phyloP scores from a whole-genome alignment of 2,329 filamentous ascomycete species.

The Sclerotinia minor region DNA sequence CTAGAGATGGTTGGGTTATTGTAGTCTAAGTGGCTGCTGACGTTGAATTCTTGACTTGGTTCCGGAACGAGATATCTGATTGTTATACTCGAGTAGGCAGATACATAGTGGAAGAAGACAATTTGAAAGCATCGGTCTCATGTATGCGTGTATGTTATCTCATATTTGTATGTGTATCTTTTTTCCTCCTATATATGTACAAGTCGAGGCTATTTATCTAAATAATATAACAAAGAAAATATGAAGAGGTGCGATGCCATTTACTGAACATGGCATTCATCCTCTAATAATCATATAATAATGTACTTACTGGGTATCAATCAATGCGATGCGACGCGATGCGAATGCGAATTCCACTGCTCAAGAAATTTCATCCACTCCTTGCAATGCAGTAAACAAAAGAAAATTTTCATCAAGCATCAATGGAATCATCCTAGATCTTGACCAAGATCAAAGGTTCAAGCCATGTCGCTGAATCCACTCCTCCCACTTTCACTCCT shows the following conservation, averaged over 20 bases:
- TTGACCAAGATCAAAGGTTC: background rate
- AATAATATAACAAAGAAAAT: background rate
- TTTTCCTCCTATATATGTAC: conserved; percentile 1
- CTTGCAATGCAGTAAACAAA: conserved; percentile 20
- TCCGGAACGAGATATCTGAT: background rate
- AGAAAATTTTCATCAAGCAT: conserved; percentile 15
- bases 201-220: background rate
- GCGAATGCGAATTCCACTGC: background rate
- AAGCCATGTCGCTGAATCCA: conserved; percentile 17
- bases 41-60: background rate
- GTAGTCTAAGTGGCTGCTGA: conserved; percentile 21
- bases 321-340: background rate
- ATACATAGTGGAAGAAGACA: too few relatives aligned
- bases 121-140: background rate
- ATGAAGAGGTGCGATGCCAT: background rate
- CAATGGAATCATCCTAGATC: conserved; percentile 9
- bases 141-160: background rate
- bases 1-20: background rate
- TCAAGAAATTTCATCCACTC: conserved; percentile 5
- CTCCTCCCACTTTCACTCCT: conserved; percentile 18
- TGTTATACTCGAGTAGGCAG: too few relatives aligned
- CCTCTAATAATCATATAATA: conserved; percentile 3
- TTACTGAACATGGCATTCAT: background rate
- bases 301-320: conserved; percentile 12
- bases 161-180: background rate